These are phyloP conservation scores for Mycena rebaudengoi DNA, from an alignment of 768 basidiomycete genomes.

Conservation along the genomic window DNA sequence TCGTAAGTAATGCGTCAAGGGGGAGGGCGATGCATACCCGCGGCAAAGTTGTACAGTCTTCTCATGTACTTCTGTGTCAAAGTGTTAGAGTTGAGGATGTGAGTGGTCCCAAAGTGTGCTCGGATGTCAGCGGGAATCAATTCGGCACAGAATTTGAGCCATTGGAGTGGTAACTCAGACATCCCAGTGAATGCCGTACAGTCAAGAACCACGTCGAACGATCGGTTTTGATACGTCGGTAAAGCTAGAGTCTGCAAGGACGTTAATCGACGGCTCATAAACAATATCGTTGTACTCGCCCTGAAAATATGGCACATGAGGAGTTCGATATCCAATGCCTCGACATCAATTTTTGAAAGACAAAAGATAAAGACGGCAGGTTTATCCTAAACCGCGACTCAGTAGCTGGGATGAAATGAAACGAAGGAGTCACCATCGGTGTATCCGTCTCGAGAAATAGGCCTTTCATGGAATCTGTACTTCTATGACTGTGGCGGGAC, in stretches of 20 bases:
- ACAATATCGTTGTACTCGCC: constrained; percentile 44
- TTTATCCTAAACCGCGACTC: constrained; percentile 42
- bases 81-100: constrained; percentile 79
- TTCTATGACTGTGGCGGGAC: constrained; percentile 66
- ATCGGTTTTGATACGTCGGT: constrained; percentile 53
- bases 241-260: constrained; percentile 58
- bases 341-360: constrained; percentile 78
- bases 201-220: constrained; percentile 81
- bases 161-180: constrained; percentile 83
- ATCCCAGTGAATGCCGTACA: constrained; percentile 80
- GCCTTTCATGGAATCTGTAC: constrained; percentile 66
- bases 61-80: constrained; percentile 78
- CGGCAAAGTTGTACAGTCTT: constrained; percentile 76
- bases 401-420: neutral
- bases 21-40: constrained; percentile 43
- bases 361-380: constrained; percentile 69
- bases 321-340: constrained; percentile 80
- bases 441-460: constrained; percentile 69
- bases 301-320: constrained; percentile 83
- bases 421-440: constrained; percentile 47
- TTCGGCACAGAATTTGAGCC: constrained; percentile 82
- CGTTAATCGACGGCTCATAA: neutral
- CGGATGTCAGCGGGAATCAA: constrained; percentile 77
- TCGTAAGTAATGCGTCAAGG: neutral
- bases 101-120: constrained; percentile 62